phyloP scores from a whole-genome alignment of 2,329 filamentous ascomycete genomes.

The Fusarium gaditjirri region DNA sequence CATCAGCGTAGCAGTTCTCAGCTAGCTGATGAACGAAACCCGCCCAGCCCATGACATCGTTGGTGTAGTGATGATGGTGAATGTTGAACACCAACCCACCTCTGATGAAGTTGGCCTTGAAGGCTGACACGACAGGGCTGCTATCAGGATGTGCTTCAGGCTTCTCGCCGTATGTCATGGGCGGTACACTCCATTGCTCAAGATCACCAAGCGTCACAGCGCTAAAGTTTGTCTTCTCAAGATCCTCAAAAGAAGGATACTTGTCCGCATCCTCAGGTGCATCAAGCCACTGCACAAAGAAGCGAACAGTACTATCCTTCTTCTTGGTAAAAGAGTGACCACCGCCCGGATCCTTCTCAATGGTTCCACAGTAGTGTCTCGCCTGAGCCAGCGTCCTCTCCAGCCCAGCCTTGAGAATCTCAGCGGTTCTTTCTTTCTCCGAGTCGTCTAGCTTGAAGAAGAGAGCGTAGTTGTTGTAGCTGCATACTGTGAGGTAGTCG shows the following conservation, averaged over 20 bases:
- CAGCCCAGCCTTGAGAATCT: slow-evolving; percentile 49
- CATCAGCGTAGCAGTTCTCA: slow-evolving; percentile 54
- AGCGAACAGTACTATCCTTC: slow-evolving; percentile 47
- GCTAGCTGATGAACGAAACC: slow-evolving; percentile 53
- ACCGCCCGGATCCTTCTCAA: slow-evolving; percentile 52
- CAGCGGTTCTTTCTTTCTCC: slow-evolving; percentile 42
- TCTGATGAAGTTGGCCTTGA: slow-evolving; percentile 55
- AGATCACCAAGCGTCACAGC: slow-evolving; percentile 48
- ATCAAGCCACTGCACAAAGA: slow-evolving; percentile 54
- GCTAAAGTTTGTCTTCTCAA: slow-evolving; percentile 51
- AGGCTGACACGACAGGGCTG: slow-evolving; percentile 50
- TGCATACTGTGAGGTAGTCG: slow-evolving; percentile 48
- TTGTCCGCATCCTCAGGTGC: slow-evolving; percentile 33
- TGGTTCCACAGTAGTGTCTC: slow-evolving; percentile 52
- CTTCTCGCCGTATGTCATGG: slow-evolving; percentile 54
- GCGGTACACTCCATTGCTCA: slow-evolving; percentile 48
- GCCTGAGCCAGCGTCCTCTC: slow-evolving; percentile 51
- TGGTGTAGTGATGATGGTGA: slow-evolving; percentile 56
- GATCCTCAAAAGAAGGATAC: slow-evolving; percentile 52
- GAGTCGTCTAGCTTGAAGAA: slow-evolving; percentile 52
- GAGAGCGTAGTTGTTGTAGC: slow-evolving; percentile 53
- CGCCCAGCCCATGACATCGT: slow-evolving; percentile 56
- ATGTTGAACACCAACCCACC: slow-evolving; percentile 56
- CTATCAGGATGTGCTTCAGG: slow-evolving; percentile 50
- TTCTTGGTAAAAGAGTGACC: slow-evolving; percentile 52